Evolutionary conservation across 495 filamentous ascomycete species (phyloP).

Genomic region (Bathelium albidoporum): DNA sequence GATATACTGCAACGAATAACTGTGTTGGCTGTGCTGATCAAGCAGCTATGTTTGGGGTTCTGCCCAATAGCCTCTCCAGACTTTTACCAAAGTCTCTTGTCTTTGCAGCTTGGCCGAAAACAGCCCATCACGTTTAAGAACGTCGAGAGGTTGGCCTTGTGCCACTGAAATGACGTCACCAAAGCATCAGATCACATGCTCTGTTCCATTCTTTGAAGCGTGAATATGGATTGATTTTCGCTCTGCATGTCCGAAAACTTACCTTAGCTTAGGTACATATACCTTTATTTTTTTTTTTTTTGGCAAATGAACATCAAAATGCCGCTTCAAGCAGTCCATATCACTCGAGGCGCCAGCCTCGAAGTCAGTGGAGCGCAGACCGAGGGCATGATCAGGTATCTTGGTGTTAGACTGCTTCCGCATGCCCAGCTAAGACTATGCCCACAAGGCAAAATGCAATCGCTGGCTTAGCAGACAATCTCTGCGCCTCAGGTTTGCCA

Average conservation of each 20-base stretch:
- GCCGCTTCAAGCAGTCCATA: constrained; percentile 16
- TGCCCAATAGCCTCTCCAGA: no score
- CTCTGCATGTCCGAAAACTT: neutral
- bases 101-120: neutral
- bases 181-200: neutral
- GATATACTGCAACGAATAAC: no score
- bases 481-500: constrained; percentile 34
- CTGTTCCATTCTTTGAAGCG: neutral
- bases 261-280: neutral
- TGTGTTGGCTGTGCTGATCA: no score
- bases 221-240: neutral
- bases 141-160: neutral
- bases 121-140: neutral
- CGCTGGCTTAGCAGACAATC: constrained; percentile 45
- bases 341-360: constrained; percentile 21
- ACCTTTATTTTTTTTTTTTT: neutral
- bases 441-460: constrained; percentile 41
- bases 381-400: constrained; percentile 37
- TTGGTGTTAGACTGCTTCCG: neutral
- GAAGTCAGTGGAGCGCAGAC: constrained; percentile 34
- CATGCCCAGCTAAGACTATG: neutral
- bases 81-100: no score
- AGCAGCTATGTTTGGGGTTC: no score
- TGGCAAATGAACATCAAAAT: constrained; percentile 5
- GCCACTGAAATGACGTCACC: neutral